These are phyloP conservation scores for Cercospora sesami DNA, from an alignment of 2,329 filamentous ascomycete genomes.

Conservation along the genomic window DNA sequence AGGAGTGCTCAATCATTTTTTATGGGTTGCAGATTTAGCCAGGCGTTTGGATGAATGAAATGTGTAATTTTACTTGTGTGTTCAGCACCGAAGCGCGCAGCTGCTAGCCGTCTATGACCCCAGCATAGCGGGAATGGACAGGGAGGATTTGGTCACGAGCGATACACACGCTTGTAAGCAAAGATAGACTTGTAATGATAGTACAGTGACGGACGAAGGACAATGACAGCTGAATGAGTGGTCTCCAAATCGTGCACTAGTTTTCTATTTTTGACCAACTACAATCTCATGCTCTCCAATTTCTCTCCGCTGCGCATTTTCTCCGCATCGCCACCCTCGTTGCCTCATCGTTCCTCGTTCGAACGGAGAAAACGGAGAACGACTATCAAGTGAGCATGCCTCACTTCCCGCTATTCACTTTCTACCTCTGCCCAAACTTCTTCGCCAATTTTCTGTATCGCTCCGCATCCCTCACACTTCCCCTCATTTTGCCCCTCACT, in stretches of 20 bases:
- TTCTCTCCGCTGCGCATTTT: not conserved
- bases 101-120: not conserved
- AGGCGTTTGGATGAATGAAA: not conserved
- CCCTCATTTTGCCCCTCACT: conserved; percentile 46
- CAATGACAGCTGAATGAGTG: not conserved
- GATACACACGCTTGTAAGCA: not conserved
- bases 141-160: not conserved
- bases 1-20: not conserved
- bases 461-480: conserved; percentile 58
- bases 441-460: conserved; percentile 58
- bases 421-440: conserved; percentile 26
- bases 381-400: not conserved
- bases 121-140: not conserved
- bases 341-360: not conserved
- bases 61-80: not conserved
- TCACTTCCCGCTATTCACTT: not conserved
- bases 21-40: not conserved
- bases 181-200: not conserved
- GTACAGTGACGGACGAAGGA: not conserved
- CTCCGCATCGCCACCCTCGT: not conserved
- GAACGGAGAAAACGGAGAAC: not conserved
- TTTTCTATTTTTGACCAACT: not conserved
- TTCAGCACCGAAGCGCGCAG: not conserved
- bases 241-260: not conserved
- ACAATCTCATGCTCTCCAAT: not conserved